Conservation (phyloP, 1,139 yeast species). For the Barnettozyma hawaiiensis region DNA sequence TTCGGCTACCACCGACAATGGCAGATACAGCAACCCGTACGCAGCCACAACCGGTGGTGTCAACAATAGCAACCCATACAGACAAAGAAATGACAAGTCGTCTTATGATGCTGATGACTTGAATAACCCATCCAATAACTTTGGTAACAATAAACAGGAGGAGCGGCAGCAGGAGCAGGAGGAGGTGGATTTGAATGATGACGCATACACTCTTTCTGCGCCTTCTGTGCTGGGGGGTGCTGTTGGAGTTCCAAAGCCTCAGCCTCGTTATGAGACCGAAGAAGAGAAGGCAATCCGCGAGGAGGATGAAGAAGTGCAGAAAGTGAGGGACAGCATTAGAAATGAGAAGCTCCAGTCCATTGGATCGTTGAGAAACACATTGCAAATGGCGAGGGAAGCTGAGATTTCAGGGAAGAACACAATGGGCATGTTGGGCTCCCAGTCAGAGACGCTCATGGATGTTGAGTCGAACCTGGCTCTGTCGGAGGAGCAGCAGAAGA, state of each 20-base stretch:
- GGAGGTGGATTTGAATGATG: constrained; percentile 21
- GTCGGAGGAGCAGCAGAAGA: constrained; percentile 75
- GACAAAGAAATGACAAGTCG: neutral
- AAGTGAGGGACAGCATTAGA: constrained; percentile 75
- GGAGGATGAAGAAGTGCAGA: constrained; percentile 87
- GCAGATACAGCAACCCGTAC: neutral
- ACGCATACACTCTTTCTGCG: constrained; percentile 3
- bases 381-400: constrained; percentile 86
- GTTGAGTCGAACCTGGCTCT: constrained; percentile 73
- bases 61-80: constrained; percentile 4
- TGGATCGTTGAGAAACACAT: constrained; percentile 78
- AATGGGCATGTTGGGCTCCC: constrained; percentile 87
- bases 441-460: constrained; percentile 75
- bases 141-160: no score
- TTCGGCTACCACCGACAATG: neutral
- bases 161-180: no score
- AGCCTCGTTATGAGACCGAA: constrained; percentile 16
- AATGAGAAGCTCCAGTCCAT: constrained; percentile 86
- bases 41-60: neutral
- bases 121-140: constrained; percentile 16
- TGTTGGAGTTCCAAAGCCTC: neutral
- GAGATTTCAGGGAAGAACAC: constrained; percentile 89
- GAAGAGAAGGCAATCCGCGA: constrained; percentile 44
- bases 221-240: no score
- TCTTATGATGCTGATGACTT: constrained; percentile 22